Evolutionary conservation across 2,329 filamentous ascomycete genomes (phyloP), one percentile per base, ranked within the genome.

Genomic region (Sporothrix pseudoabietina): DNA sequence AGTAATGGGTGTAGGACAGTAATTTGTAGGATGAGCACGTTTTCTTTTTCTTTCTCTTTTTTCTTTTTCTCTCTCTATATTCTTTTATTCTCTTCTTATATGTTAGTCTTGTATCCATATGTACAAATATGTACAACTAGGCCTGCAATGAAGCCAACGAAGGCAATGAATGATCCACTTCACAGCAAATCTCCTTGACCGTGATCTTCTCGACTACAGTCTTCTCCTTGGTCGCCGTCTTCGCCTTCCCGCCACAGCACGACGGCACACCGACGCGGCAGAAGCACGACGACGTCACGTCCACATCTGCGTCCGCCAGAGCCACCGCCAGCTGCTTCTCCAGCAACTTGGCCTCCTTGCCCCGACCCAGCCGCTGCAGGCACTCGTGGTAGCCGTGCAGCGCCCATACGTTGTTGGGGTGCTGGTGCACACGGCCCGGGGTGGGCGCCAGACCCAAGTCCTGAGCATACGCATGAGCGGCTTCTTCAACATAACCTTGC

Each of bases 351-450:
- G 71, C 71, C 71, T 75, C 74, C 10, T n/a, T 55, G 14, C 44
- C 16, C 7, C 74, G 74, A 1, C 83, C 85, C 39, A 88, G 78
- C 69, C 80, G 84, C 22, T 80, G 75, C 65, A 89, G 77, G 78
- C 87, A 89, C 79, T 90, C 88, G 74, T 88, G 83, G 75, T 87
- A 88, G 1, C 88, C 88, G 78, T 88, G 85, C 77, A 90, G 78
- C 35, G 87, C 84, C 88, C 88, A 90, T 0, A 90, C 83, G 77
- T 90, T 90, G 74, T 88, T 87, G 19, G 72, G 72, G 35, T 73
- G 44, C 85, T 87, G 81, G 89, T 88, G 76, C 84, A 84, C 63
- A 84, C 80, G 12, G 16, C 72, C 72, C 1, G 72, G 72, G 0
- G 72, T 73, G 6, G 59, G 57, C 35, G 32, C 72, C 3, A 85